A percentile compares a stretch with the other conserved stretches of the same genome.
Conservation (phyloP, 2,329 filamentous ascomycete genomes). For the Pseudogymnoascus sp. region DNA sequence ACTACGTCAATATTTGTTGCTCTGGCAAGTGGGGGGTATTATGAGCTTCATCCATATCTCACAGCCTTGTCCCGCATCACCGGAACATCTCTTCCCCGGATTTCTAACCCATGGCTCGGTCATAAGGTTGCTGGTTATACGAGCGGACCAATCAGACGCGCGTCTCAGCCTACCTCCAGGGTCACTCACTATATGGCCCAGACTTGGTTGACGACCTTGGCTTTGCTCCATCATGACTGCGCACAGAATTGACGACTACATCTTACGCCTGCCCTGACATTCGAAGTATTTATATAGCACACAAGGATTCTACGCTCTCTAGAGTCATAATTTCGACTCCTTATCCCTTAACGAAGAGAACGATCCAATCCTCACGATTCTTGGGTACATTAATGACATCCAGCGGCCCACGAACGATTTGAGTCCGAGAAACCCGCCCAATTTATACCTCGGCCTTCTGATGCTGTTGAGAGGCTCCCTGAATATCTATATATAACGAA, state of each 20-base stretch:
- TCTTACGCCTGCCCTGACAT: neutral
- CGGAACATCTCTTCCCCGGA: slow-evolving; percentile 8
- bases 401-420: neutral
- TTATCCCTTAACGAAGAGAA: neutral
- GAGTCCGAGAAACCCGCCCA: neutral
- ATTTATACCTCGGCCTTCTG: neutral
- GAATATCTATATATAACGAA: neutral
- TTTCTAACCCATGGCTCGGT: neutral
- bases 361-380: neutral
- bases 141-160: neutral
- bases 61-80: slow-evolving; percentile 2
- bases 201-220: neutral
- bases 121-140: neutral
- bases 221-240: neutral
- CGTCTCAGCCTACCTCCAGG: slow-evolving; percentile 1
- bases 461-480: neutral
- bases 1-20: neutral
- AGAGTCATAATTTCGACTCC: neutral
- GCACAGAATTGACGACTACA: neutral
- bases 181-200: neutral
- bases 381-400: neutral
- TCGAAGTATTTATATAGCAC: neutral
- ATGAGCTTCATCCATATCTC: slow-evolving; percentile 3
- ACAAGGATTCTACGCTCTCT: neutral
- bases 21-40: neutral